Evolutionary conservation across 805 yeast genomes (phyloP), one percentile per base, ranked within the genome.

Genomic region (Lipomyces sp.): DNA sequence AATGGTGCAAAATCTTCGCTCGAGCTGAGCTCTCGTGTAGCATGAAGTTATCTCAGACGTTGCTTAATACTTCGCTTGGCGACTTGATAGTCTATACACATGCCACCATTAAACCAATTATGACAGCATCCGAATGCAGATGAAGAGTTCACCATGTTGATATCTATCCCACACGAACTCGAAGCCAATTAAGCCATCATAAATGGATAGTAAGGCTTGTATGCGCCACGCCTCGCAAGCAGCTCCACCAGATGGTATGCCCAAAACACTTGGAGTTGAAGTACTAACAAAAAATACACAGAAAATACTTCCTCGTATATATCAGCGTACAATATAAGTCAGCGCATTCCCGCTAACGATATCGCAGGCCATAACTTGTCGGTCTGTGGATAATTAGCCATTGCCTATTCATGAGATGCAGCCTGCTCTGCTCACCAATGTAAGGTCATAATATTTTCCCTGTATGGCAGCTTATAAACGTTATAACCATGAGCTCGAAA

Each of bases 321-420:
- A 59, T 8, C 58, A 66, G 50, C 62, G 67, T 34, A 64, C 24
- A 5, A 62, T 33, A 24, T 53, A 62, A 42, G 64, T 57, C 45
- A 62, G 4, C 1, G 65, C 50, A 29, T n/a, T n/a, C 58, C 45
- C 5, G 42, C 48, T 33, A 57, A 34, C 2, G 71, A 51, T 24
- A 67, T 53, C 18, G 35, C 10, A 18, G 65, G 65, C 71, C 71
- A 64, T n/a, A 61, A 32, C 24, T 63, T 62, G 48, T 67, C 71
- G 48, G 59, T 64, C 60, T 67, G 57, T 2, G 24, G 57, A 37
- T 35, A n/a, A 30, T 42, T 42, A 42, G 29, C 48, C 15, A 13
- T 24, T 15, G 24, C 48, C 48, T 6, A 7, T 15, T 42, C n/a
- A n/a, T 33, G 24, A 15, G 48, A 30, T 24, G 18, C 15, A 51